phyloP scores from a whole-genome alignment of 2,329 filamentous ascomycete genomes.

The Cladobotryum mycophilum region DNA sequence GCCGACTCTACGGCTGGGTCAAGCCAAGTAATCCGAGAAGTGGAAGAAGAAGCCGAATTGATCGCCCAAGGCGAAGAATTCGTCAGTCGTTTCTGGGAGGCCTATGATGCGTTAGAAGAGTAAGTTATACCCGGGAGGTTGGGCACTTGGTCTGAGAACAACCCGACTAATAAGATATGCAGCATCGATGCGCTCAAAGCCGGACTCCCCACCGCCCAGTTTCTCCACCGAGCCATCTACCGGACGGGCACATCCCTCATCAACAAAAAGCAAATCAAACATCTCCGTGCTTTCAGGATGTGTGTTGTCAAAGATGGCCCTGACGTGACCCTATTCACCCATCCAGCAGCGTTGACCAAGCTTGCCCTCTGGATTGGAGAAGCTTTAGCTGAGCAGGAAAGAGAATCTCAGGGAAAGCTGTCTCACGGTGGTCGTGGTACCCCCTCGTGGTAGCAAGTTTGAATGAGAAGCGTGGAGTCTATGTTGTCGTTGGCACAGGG shows the following conservation, averaged over 20 bases:
- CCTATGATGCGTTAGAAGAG: slow-evolving; percentile 66
- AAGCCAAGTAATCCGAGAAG: slow-evolving; percentile 33
- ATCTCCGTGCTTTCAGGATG: slow-evolving; percentile 88
- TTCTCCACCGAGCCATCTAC: slow-evolving; percentile 86
- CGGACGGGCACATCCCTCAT: slow-evolving; percentile 86
- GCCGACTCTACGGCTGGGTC: slow-evolving; percentile 23
- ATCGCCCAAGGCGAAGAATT: slow-evolving; percentile 55
- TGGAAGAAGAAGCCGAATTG: slow-evolving; percentile 43
- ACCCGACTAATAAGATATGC: background rate
- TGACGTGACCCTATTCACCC: slow-evolving; percentile 84
- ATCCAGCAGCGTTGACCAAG: slow-evolving; percentile 88
- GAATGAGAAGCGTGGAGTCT: slow-evolving; percentile 80
- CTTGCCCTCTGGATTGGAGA: slow-evolving; percentile 91
- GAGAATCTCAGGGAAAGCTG: slow-evolving; percentile 63
- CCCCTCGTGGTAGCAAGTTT: slow-evolving; percentile 82
- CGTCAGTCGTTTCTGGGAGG: slow-evolving; percentile 63
- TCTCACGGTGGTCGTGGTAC: slow-evolving; percentile 65
- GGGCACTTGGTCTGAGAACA: background rate
- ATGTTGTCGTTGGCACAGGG: slow-evolving; percentile 88
- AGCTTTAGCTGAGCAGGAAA: slow-evolving; percentile 83
- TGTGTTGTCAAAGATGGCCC: slow-evolving; percentile 93
- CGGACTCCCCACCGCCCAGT: slow-evolving; percentile 76
- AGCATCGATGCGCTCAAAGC: slow-evolving; percentile 71
- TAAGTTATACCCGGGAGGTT: slow-evolving; percentile 31
- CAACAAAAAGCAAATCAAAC: slow-evolving; percentile 88